Evolutionary conservation across 2,329 filamentous ascomycete genomes (phyloP), one percentile per base, ranked within the genome.

Genomic region (Chaetomium strumarium): DNA sequence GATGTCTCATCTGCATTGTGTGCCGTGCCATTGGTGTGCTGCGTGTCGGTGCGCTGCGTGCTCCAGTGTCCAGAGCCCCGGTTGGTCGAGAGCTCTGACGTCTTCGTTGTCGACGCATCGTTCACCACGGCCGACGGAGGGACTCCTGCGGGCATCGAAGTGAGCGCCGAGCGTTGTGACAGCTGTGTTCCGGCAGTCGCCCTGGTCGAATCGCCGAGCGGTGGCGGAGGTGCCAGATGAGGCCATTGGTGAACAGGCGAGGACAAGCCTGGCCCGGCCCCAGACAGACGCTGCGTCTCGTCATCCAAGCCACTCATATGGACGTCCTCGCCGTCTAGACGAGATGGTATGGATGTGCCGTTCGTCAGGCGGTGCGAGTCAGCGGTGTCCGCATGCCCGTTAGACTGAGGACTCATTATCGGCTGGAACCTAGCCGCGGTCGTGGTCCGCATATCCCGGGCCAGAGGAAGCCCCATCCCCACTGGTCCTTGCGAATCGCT

Each of bases 91-190:
- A 82, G 80, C 56, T 87, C 83, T 1, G 88, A 89, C 2, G 88
- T 91, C 70, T 95, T 93, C n/a, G 91, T 96, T 1, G 91, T 95
- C 2, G 90, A 95, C 1, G 90, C 92, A 63, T 95, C 90, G 62
- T 97, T 96, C 49, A 84, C 72, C 53, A 79, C 68, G 12, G 77
- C 78, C 24, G 78, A 80, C 13, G 80, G 80, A 5, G 79, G 80
- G 49, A 81, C 71, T 4, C 79, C 81, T 0, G 75, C 70, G 1
- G 81, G 79, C 2, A 85, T 67, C 17, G 78, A 72, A 14, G 80
- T 83, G 41, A 84, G 68, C 1, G 73, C 76, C 5, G 84, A 86
- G 41, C 76, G 71, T 64, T 88, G 86, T 1, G 86, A 88, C 19
- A 83, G 73, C 55, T 82, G 80, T 2, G 77, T 81, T 53, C 66